Base-by-base conservation (phyloP, 768 basidiomycete genomes). In the Boletales sp. region DNA sequence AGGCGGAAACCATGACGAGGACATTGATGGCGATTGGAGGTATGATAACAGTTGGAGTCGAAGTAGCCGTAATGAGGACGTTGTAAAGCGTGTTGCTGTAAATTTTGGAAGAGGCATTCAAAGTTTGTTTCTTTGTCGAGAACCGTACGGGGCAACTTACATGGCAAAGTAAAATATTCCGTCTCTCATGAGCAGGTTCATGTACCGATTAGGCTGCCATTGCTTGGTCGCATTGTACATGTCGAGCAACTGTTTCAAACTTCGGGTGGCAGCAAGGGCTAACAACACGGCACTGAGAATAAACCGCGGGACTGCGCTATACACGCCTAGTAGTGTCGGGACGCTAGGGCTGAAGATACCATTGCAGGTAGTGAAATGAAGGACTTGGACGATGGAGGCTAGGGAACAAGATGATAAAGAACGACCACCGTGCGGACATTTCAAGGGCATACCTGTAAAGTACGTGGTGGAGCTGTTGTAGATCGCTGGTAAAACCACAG, bases 101-200 rank as follows among this genome's bases (percentile, higher is more conserved):
- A 33, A 10, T 10, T n/a, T 33, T 33, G 13, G 32, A 33, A 33
- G 10, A 21, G 21, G 10, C 4, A 7, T 33, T 33, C 11, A 13
- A 33, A 13, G 32, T 10, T 33, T 33, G 13, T 9, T 33, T 33
- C 32, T 21, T 2, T 33, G 13, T 33, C 10, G 32, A 19, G 38
- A 19, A n/a, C 17, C 3, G 11, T 18, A 5, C 2, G 18, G 17
- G 11, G 17, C 13, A 18, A 30, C 58, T 2, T 40, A 60, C 58
- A 28, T 18, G 5, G 56, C 0, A 18, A 60, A 59, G 15, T 53
- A 60, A 5, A 47, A 21, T 0, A 43, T n/a, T 2, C 57, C 57
- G 11, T 59, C 58, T 11, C 28, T 44, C 5, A 9, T 13, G 3
- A 60, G 17, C 3, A 4, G 41, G 5, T 30, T 17, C 39, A 55